phyloP scores from a whole-genome alignment of 148 eudicot species.

The Diospyros lotus region DNA sequence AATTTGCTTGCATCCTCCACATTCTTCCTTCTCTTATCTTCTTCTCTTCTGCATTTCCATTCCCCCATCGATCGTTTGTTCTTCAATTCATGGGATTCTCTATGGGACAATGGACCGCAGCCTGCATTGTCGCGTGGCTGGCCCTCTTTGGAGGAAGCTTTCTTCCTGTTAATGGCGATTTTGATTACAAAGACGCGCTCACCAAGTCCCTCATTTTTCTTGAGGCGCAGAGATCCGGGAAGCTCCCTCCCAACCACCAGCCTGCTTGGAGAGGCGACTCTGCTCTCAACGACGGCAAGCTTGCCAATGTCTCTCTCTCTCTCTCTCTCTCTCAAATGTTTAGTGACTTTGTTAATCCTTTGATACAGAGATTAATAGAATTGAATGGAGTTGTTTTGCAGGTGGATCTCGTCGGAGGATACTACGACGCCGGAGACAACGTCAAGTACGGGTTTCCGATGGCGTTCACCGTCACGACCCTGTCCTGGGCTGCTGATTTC shows the following conservation, averaged over 20 bases:
- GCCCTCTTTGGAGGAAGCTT: slow-evolving; percentile 6
- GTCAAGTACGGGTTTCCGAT: slow-evolving; percentile 86
- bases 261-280: slow-evolving; percentile 88
- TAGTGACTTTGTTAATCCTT: not conserved
- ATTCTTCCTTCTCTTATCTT: too few relatives aligned
- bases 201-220: slow-evolving; percentile 70
- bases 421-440: slow-evolving; percentile 94
- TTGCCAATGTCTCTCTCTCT: slow-evolving; percentile 36
- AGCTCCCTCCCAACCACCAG: slow-evolving; percentile 63
- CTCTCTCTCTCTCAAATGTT: not conserved
- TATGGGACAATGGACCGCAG: not conserved
- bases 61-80: too few relatives aligned
- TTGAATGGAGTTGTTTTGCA: slow-evolving; percentile 6
- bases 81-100: not conserved
- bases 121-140: slow-evolving; percentile 11
- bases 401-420: slow-evolving; percentile 94
- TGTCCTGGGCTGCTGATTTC: slow-evolving; percentile 59
- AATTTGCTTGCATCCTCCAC: too few relatives aligned
- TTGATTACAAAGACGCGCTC: slow-evolving; percentile 63
- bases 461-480: slow-evolving; percentile 83
- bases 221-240: slow-evolving; percentile 89
- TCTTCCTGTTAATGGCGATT: slow-evolving; percentile 16
- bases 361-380: not conserved
- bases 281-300: slow-evolving; percentile 71
- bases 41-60: too few relatives aligned